Evolutionary conservation across 345 rosid genomes (phyloP), one percentile per base, ranked within the genome.

Genomic region (Eucalyptus caleyi): DNA sequence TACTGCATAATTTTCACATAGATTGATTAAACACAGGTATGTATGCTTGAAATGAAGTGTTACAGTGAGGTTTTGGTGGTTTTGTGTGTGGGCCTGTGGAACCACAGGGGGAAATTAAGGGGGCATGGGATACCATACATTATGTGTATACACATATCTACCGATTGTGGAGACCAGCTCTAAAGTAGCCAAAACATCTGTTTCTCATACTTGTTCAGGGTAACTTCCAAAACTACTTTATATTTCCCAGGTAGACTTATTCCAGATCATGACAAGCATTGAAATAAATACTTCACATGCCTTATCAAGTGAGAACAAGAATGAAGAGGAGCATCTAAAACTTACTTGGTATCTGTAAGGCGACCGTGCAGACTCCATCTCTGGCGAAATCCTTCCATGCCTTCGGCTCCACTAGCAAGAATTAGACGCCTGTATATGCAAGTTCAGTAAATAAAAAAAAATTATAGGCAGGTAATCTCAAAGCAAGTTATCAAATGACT

Each of bases 321-420:
- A 27, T 34, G 30, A 50, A 59, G 72, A 37, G 44, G 60, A 44
- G 53, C 49, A 69, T 87, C 27, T 11, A 8, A 26, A 65, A 92
- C 89, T 90, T 95, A 96, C 98, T 95, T 97, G 91, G 95, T 93
- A 91, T 98, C 98, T 6, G 97, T 93, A 91, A 97, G 96, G 50
- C 93, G 96, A 87, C 99, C 99, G 65, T 98, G 99, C 91, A 98
- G 91, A 92, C 99, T 96, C 99, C 99, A 98, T 89, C 99, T 95
- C 93, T 92, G 96, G 51, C 96, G 98, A 92, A 96, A 98, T 91
- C 99, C 99, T 87, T 96, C 97, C 80, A 94, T 92, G 87, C 98
- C 99, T 94, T 97, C 96, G 88, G 94, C 88, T 93, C 98, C 99
- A 91, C 99, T 96, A 24, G 98, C 99, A 85, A 97, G 98, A 93